phyloP scores from a whole-genome alignment of 768 basidiomycete species.

The Trichaptum fuscoviolaceum region DNA sequence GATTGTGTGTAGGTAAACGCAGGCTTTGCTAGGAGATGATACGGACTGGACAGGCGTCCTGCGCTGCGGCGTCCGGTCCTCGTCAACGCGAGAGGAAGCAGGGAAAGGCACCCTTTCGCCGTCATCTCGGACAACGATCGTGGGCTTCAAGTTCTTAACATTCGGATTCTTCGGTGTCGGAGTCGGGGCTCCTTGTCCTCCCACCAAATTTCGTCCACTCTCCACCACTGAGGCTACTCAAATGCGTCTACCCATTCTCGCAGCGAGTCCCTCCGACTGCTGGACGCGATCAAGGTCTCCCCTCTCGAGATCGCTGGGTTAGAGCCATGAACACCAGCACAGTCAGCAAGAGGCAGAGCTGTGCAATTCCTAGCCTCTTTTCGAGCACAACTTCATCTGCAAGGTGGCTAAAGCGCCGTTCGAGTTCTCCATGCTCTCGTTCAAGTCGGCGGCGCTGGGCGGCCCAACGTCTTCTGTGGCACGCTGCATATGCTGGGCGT shows the following conservation, averaged over 20 bases:
- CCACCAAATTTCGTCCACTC: slow-evolving; percentile 35
- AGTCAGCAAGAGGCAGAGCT: slow-evolving; percentile 76
- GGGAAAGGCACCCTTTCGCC: background rate
- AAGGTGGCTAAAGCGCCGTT: slow-evolving; percentile 67
- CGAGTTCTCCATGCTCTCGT: slow-evolving; percentile 61
- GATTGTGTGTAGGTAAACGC: background rate
- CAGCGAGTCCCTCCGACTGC: slow-evolving; percentile 23
- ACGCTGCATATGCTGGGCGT: slow-evolving; percentile 60
- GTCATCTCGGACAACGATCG: background rate
- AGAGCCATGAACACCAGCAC: slow-evolving; percentile 85
- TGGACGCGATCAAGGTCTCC: slow-evolving; percentile 15
- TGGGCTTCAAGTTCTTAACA: background rate
- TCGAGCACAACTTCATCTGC: slow-evolving; percentile 85
- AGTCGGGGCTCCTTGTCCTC: slow-evolving; percentile 30
- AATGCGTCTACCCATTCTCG: slow-evolving; percentile 52
- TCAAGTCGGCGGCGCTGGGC: slow-evolving; percentile 61
- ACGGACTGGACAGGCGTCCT: background rate
- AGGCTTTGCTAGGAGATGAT: background rate
- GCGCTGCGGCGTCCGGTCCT: background rate
- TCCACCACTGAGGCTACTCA: slow-evolving; percentile 43
- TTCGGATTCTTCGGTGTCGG: slow-evolving; percentile 12
- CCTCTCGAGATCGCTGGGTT: slow-evolving; percentile 66
- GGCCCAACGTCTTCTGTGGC: slow-evolving; percentile 65
- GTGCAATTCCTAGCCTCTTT: slow-evolving; percentile 84
- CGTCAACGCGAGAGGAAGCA: background rate